Percentiles rank a stretch among this genome's conserved stretches.
phyloP scores from a whole-genome alignment of 805 yeast genomes.

The Candida xyloterini region DNA sequence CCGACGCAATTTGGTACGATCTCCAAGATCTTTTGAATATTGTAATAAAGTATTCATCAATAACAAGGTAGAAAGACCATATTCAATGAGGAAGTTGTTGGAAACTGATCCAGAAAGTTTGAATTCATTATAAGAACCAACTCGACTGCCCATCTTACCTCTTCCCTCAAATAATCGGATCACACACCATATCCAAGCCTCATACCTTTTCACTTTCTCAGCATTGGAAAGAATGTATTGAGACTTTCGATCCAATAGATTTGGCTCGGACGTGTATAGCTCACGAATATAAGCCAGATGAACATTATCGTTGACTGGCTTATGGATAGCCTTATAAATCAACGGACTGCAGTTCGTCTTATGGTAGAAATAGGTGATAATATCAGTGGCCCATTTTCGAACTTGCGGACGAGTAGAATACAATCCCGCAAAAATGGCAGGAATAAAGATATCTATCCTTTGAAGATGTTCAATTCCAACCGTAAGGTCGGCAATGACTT shows the following conservation, averaged over 20 bases:
- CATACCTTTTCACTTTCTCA: constrained; percentile 29
- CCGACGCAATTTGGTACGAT: constrained; percentile 46
- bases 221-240: constrained; percentile 24
- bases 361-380: constrained; percentile 53
- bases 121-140: constrained; percentile 87
- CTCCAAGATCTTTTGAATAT: constrained; percentile 36
- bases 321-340: constrained; percentile 27
- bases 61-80: constrained; percentile 49
- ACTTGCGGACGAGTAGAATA: constrained; percentile 78
- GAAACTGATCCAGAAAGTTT: constrained; percentile 51
- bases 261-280: constrained; percentile 22
- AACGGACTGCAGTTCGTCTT: constrained; percentile 20
- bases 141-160: constrained; percentile 86
- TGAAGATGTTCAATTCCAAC: constrained; percentile 68
- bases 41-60: constrained; percentile 47
- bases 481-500: constrained; percentile 69
- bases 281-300: constrained; percentile 31
- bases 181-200: constrained; percentile 35
- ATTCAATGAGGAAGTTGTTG: constrained; percentile 59
- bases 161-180: constrained; percentile 49
- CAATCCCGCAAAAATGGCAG: constrained; percentile 74
- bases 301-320: constrained; percentile 33
- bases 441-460: constrained; percentile 52
- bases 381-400: constrained; percentile 79
- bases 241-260: constrained; percentile 27